Conservation (phyloP, 148 eudicot genomes). For the Drosera capensis region DNA sequence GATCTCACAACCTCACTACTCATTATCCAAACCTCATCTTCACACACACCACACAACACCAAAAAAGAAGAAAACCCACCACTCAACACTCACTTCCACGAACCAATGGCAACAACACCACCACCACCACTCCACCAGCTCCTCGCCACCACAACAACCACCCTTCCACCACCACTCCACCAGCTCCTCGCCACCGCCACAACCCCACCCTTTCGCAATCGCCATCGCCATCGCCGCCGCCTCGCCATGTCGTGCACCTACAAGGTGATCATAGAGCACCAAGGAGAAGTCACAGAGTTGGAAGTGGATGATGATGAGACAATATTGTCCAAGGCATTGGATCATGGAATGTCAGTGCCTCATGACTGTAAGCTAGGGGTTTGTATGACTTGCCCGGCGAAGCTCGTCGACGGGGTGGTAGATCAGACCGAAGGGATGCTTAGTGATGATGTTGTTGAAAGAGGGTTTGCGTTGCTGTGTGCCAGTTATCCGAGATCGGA, state of each 20-base stretch:
- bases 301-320: constrained; percentile 77
- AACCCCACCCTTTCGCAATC: neutral
- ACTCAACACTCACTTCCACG: neutral
- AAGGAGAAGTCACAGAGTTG: constrained; percentile 41
- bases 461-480: constrained; percentile 62
- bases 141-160: neutral
- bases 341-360: constrained; percentile 43
- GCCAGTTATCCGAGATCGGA: no score
- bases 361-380: constrained; percentile 92
- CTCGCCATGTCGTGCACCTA: constrained; percentile 17
- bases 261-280: constrained; percentile 61
- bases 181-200: neutral
- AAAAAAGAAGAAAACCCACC: neutral
- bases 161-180: neutral
- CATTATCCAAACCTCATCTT: constrained; percentile 1
- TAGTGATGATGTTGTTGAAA: constrained; percentile 80
- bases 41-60: neutral
- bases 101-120: neutral
- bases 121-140: neutral
- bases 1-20: no score
- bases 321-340: constrained; percentile 60
- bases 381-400: constrained; percentile 95
- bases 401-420: constrained; percentile 45
- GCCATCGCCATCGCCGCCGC: neutral
- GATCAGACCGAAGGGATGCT: constrained; percentile 96